Conservation (phyloP, 768 basidiomycete genomes). For the Rossbeevera mucosa region DNA sequence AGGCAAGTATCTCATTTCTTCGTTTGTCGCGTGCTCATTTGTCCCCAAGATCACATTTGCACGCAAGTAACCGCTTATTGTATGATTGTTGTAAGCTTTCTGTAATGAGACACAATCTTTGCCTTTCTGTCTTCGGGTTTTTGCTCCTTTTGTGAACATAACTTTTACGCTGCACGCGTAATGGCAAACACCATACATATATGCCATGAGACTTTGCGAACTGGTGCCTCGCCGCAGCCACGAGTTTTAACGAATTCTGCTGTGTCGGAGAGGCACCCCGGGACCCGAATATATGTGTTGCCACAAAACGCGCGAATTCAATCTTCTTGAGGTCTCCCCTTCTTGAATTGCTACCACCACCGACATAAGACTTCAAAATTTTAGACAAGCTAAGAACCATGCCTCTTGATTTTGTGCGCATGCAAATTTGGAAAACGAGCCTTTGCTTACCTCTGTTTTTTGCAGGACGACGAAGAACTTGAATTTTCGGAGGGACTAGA, state of each 20-base stretch:
- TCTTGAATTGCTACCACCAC: constrained; percentile 10
- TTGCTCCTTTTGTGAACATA: constrained; percentile 16
- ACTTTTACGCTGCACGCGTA: constrained; percentile 16
- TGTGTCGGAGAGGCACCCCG: constrained; percentile 5
- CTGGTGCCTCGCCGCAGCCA: constrained; percentile 20
- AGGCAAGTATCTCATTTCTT: constrained; percentile 45
- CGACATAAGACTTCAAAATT: constrained; percentile 9
- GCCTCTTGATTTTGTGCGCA: constrained; percentile 22
- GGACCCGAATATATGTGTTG: neutral
- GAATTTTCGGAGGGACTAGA: constrained; percentile 19
- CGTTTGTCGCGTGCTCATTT: constrained; percentile 2
- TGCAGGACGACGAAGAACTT: constrained; percentile 24
- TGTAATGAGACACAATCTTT: constrained; percentile 29
- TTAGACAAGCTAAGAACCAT: constrained; percentile 1
- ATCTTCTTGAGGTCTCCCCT: neutral
- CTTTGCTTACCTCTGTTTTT: constrained; percentile 5
- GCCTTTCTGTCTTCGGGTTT: constrained; percentile 11
- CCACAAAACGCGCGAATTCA: constrained; percentile 8
- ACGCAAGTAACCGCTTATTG: constrained; percentile 50
- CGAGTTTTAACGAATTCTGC: constrained; percentile 2
- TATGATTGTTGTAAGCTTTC: constrained; percentile 26
- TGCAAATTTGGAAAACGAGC: neutral
- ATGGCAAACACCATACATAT: constrained; percentile 23
- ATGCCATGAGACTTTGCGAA: constrained; percentile 23
- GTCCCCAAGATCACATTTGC: constrained; percentile 63